phyloP scores from a whole-genome alignment of 148 eudicot species.

The Rhododendron williamsianum region DNA sequence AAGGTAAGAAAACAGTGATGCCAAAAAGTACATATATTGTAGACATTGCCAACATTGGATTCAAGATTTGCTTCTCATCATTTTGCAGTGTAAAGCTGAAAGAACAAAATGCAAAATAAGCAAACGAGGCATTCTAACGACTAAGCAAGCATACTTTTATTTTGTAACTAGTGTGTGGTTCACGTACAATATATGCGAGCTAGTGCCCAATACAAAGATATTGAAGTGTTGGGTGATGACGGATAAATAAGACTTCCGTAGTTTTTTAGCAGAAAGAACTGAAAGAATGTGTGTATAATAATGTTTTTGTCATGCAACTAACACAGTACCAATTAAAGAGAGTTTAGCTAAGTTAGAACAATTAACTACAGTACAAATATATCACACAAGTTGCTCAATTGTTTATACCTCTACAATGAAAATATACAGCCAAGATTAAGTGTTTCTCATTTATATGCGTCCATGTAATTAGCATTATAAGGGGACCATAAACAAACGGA shows the following conservation, averaged over 20 bases:
- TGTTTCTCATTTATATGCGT: too few relatives aligned
- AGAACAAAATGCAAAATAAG: background rate
- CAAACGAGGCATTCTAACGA: background rate
- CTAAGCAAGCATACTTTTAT: background rate
- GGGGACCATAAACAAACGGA: background rate
- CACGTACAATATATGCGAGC: background rate
- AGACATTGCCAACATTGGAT: conserved; percentile 2
- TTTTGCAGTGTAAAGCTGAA: background rate
- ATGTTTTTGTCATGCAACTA: background rate
- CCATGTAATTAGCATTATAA: background rate
- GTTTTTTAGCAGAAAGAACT: background rate
- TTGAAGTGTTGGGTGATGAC: background rate
- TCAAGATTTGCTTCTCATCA: background rate
- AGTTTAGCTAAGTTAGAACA: too few relatives aligned
- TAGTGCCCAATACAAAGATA: background rate
- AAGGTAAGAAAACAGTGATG: background rate
- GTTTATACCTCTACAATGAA: background rate
- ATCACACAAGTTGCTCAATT: background rate
- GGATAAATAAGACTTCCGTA: background rate
- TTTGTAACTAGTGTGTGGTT: background rate
- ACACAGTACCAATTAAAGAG: background rate
- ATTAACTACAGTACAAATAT: too few relatives aligned
- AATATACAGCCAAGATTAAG: background rate
- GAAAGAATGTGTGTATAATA: too few relatives aligned
- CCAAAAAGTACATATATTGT: background rate